A percentile compares a stretch with the other conserved stretches of the same genome.
Conservation (phyloP, 1,284 basidiomycete species). For the Leccinum solheimii region DNA sequence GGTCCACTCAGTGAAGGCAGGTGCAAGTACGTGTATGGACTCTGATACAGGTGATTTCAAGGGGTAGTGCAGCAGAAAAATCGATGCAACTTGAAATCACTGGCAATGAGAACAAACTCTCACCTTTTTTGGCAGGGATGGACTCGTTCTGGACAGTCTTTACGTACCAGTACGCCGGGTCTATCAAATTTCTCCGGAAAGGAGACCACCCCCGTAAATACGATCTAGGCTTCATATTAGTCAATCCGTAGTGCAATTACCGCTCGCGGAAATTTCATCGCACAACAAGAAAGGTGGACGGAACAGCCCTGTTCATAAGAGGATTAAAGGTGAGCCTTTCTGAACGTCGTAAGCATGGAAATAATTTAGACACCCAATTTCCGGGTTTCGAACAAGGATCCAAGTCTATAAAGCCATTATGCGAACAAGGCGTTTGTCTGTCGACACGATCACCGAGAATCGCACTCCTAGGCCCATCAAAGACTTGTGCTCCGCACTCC, state of each 20-base stretch:
- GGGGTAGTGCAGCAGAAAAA: conserved; percentile 8
- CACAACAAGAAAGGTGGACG: conserved; percentile 34
- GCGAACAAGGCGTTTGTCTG: conserved; percentile 8
- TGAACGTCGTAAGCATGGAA: conserved; percentile 11
- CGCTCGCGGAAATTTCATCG: conserved; percentile 33
- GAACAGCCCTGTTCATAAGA: conserved; percentile 22
- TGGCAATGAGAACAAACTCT: conserved; percentile 17
- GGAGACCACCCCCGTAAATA: conserved; percentile 21
- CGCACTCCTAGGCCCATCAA: conserved; percentile 38
- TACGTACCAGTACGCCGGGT: conserved; percentile 30
- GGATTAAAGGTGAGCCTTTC: conserved; percentile 6
- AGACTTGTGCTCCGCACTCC: conserved; percentile 54
- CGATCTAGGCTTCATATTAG: conserved; percentile 32
- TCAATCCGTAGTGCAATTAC: conserved; percentile 31
- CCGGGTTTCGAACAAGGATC: conserved; percentile 28
- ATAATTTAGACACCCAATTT: conserved; percentile 33
- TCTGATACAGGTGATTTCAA: conserved; percentile 9
- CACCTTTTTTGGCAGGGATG: conserved; percentile 31
- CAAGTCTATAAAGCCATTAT: conserved; percentile 23
- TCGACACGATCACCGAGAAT: conserved; percentile 19
- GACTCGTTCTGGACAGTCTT: conserved; percentile 23
- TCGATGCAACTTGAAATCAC: conserved; percentile 14
- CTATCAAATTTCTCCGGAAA: conserved; percentile 28
- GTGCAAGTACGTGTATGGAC: conserved; percentile 8
- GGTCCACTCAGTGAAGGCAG: conserved; percentile 7